These are phyloP conservation scores for Puccinia horiana DNA, from an alignment of 1,284 basidiomycete species.

Conservation along the genomic window DNA sequence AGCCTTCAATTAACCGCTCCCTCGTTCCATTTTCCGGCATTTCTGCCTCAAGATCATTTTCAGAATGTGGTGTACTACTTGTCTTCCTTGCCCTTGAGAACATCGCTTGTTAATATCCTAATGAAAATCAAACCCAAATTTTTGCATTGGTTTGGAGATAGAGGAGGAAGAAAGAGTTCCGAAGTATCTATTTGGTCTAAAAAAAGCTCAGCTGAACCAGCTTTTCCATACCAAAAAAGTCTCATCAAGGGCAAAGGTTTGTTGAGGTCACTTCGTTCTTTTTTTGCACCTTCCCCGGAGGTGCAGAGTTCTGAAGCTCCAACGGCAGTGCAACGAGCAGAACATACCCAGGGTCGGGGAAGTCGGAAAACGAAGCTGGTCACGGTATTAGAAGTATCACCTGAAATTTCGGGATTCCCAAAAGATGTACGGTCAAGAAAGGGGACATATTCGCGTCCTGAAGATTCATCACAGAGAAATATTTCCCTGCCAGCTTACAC, in stretches of 20 bases:
- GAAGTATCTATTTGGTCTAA: background rate
- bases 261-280: background rate
- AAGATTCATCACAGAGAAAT: no score
- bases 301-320: background rate
- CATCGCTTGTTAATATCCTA: background rate
- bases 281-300: background rate
- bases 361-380: no score
- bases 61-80: background rate
- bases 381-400: no score
- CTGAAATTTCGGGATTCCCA: background rate
- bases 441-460: no score
- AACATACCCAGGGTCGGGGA: background rate
- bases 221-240: background rate
- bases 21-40: background rate
- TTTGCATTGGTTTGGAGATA: conserved; percentile 7
- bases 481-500: background rate
- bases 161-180: background rate
- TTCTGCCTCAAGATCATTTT: background rate
- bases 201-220: background rate
- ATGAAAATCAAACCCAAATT: background rate
- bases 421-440: background rate
- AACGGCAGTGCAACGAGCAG: background rate
- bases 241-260: background rate
- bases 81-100: background rate
- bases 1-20: background rate